These are phyloP conservation scores for Cynanchum wilfordii DNA, from an alignment of 257 asterid species.

Conservation along the genomic window DNA sequence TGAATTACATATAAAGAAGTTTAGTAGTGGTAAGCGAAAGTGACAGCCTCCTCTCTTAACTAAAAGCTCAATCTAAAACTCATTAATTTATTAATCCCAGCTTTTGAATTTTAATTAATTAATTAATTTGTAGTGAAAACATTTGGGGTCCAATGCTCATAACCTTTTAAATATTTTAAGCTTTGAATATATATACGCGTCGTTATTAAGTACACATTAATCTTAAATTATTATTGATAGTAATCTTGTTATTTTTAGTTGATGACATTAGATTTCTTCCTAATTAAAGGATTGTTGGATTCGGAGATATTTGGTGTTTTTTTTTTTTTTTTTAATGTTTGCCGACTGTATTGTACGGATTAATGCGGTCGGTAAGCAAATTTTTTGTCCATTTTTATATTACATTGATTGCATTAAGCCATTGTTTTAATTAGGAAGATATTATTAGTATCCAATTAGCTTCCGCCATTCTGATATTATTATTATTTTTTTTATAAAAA, in stretches of 20 bases:
- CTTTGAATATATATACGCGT: neutral
- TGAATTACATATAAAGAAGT: neutral
- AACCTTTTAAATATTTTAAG: neutral
- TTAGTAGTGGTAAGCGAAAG: constrained; percentile 16
- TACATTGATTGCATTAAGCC: no score
- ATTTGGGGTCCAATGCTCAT: neutral
- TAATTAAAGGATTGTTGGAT: neutral
- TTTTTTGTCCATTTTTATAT: no score
- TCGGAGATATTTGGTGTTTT: constrained; percentile 4
- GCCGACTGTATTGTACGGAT: constrained; percentile 12
- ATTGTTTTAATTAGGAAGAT: no score
- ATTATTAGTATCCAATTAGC: no score
- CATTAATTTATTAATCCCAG: neutral
- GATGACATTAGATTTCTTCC: neutral
- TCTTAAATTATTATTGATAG: neutral
- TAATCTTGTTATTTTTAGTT: neutral
- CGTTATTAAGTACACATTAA: neutral
- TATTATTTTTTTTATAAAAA: no score
- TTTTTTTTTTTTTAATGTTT: no score
- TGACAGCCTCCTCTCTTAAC: neutral
- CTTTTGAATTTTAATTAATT: neutral
- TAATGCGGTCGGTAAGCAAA: neutral
- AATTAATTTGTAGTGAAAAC: neutral
- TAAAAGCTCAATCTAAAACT: neutral
- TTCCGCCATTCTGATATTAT: no score